Conservation (phyloP, 2,329 filamentous ascomycete genomes). For the Scedosporium apiospermum region DNA sequence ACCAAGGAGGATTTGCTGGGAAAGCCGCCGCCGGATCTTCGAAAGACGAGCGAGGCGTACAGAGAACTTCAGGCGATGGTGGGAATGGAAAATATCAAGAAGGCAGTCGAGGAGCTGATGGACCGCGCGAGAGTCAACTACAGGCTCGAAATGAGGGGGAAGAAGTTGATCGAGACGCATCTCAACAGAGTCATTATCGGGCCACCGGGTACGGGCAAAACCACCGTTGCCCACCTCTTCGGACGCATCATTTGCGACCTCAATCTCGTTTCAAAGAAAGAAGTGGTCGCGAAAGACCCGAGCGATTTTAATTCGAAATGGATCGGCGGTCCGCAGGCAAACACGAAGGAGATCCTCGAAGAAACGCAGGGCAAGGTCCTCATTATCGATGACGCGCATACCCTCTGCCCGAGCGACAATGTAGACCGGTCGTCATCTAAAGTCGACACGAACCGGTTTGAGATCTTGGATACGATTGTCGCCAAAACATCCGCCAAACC, state of each 20-base stretch:
- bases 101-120: constrained; percentile 47
- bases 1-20: constrained; percentile 64
- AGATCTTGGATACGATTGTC: constrained; percentile 65
- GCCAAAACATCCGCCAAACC: constrained; percentile 61
- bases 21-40: constrained; percentile 46
- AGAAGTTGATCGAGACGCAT: constrained; percentile 46
- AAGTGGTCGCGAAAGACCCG: constrained; percentile 65
- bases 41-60: constrained; percentile 47
- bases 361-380: constrained; percentile 62
- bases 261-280: constrained; percentile 56
- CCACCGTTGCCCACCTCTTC: constrained; percentile 64
- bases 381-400: constrained; percentile 74
- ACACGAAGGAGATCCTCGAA: constrained; percentile 62
- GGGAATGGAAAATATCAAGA: constrained; percentile 54
- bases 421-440: constrained; percentile 33
- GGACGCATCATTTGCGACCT: constrained; percentile 59
- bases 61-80: constrained; percentile 44
- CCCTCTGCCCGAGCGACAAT: constrained; percentile 32
- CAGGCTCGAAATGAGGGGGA: constrained; percentile 51
- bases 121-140: constrained; percentile 57
- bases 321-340: constrained; percentile 58
- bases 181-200: constrained; percentile 65
- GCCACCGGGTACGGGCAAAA: constrained; percentile 67
- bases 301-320: constrained; percentile 59
- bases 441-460: constrained; percentile 43